Evolutionary conservation across 305 asterid genomes (phyloP), one percentile per base, ranked within the genome.

Genomic region (Fraxinus xanthoxyloides): DNA sequence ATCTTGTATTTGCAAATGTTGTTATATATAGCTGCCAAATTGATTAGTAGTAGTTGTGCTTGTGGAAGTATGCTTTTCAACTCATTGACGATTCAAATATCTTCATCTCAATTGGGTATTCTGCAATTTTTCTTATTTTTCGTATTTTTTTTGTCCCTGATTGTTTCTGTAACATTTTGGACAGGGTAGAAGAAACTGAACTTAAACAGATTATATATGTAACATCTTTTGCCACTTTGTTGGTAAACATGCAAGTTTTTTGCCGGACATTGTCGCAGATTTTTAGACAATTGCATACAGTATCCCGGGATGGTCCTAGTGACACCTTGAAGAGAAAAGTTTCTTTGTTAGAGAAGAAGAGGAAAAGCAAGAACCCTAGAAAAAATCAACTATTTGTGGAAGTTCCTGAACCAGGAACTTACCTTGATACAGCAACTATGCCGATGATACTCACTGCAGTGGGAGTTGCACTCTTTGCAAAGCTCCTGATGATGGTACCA

Each of bases 401-500:
- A 80, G 97, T 92, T 79, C 95, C 97, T 40, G 98, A 93, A 85
- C 90, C 98, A 61, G 83, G 43, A 84, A 77, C 93, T n/a, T 96
- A 75, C 51, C 95, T 94, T 77, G 99, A 96, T 82, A 90, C 97
- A 9, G 92, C 97, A 75, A 84, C 92, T 48, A 89, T 96, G 98
- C 98, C 99, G 0, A 81, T 93, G 95, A 84, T 93, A 79, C 94
- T 93, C 78, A 90, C 90, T 74, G 95, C 85, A 9, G 95, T 92
- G 30, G 98, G 97, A 46, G 86, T 94, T 82, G 98, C 97, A 26
- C 80, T 92, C 38, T 85, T 91, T 23, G 95, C 97, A 5, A 96
- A 96, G 89, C 91, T 96, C 78, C 87, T 94, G 23, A 93, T 96
- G 97, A 92, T 92, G 99, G 99, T 94, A 90, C 65, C 12, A 1